Conservation (phyloP, 78 protist genomes). For the Dictyostelium discoideum region dicty_2.7 NC_007091.3:1654501-1655000, state of each 20-base stretch:
- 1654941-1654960: not conserved
- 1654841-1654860: not conserved
- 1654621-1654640: slow-evolving; percentile 18
- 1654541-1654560: not conserved
- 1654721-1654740: not conserved
- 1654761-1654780: slow-evolving; percentile 1
- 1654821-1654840: not conserved
- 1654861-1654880: not conserved
- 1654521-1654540: not conserved
- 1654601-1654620: not conserved
- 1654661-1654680: not conserved
- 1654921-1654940: not conserved
- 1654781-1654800: not conserved
- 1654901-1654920: slow-evolving; percentile 10
- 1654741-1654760: not conserved
- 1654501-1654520: not conserved
- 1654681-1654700: not conserved
- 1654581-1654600: slow-evolving; percentile 13
- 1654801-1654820: not conserved
- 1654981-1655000: not conserved
- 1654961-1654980: not conserved
- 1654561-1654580: not conserved
- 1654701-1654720: not conserved
- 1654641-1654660: not conserved
- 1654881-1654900: not conserved